Percentiles rank a stretch among this genome's conserved stretches.
phyloP scores from a whole-genome alignment of 2,329 filamentous ascomycete species.

The Fusarium palustre region DNA sequence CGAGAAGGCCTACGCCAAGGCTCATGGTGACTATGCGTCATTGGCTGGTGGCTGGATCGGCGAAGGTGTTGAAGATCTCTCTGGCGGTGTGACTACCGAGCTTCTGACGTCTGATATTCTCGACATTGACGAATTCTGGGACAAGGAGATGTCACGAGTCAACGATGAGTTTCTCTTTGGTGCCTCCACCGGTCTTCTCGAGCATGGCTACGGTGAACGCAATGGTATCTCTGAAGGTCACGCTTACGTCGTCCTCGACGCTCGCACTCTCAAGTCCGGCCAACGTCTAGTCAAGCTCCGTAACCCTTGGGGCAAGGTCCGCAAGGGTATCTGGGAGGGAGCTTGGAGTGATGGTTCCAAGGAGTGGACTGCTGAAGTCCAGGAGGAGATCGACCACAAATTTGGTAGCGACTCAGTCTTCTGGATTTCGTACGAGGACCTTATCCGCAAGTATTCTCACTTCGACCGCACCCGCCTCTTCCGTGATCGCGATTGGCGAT shows the following conservation, averaged over 20 bases:
- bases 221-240: slow-evolving; percentile 69
- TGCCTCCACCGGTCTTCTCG: slow-evolving; percentile 73
- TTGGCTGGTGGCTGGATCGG: slow-evolving; percentile 78
- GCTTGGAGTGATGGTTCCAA: slow-evolving; percentile 70
- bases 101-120: slow-evolving; percentile 77
- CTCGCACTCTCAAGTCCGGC: slow-evolving; percentile 63
- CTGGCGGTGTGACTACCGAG: slow-evolving; percentile 77
- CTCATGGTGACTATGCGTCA: slow-evolving; percentile 80
- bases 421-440: slow-evolving; percentile 72
- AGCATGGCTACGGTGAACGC: slow-evolving; percentile 70
- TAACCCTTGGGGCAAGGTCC: slow-evolving; percentile 70
- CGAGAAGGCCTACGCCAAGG: slow-evolving; percentile 87
- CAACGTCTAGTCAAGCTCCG: slow-evolving; percentile 68
- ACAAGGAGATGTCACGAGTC: slow-evolving; percentile 80
- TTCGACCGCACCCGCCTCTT: slow-evolving; percentile 73
- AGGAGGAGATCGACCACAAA: slow-evolving; percentile 67
- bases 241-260: slow-evolving; percentile 71
- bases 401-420: slow-evolving; percentile 73
- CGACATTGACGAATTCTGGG: slow-evolving; percentile 86
- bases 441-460: slow-evolving; percentile 71
- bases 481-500: slow-evolving; percentile 66
- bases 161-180: slow-evolving; percentile 84
- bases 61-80: slow-evolving; percentile 69
- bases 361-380: slow-evolving; percentile 70
- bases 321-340: slow-evolving; percentile 70